These are phyloP conservation scores for Globisporangium lucens DNA, from an alignment of 352 stramenopile genomes.

Conservation along the genomic window DNA sequence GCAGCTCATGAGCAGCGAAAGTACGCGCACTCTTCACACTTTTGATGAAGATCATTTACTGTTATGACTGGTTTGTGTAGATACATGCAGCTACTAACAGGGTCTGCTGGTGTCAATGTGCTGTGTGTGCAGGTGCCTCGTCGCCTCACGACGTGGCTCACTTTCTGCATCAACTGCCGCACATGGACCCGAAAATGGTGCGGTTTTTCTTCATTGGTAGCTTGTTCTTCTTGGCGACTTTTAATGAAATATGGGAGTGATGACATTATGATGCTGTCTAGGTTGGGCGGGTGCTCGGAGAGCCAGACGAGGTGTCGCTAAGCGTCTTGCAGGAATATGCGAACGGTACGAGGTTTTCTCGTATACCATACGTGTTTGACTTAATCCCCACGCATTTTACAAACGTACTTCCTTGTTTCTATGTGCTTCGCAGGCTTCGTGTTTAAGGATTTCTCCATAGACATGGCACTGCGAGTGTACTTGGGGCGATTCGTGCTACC, in stretches of 20 bases:
- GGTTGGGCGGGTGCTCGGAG: constrained; percentile 62
- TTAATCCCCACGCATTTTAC: no score
- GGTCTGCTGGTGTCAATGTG: neutral
- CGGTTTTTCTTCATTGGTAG: neutral
- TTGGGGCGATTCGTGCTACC: constrained; percentile 67
- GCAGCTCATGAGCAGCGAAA: constrained; percentile 47
- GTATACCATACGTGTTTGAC: no score
- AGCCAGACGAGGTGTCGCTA: constrained; percentile 57
- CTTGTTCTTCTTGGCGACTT: constrained; percentile 2
- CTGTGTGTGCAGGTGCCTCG: constrained; percentile 24
- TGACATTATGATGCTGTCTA: constrained; percentile 13
- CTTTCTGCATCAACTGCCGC: constrained; percentile 61
- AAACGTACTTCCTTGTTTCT: no score
- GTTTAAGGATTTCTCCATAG: constrained; percentile 57
- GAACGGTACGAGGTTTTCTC: constrained; percentile 24
- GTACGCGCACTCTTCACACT: constrained; percentile 18
- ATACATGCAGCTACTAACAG: neutral
- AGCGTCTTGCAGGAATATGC: constrained; percentile 71
- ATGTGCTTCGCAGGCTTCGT: constrained; percentile 34
- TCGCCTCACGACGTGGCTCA: constrained; percentile 56
- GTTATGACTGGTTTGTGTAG: no score
- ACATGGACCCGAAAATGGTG: constrained; percentile 69
- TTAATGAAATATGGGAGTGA: neutral
- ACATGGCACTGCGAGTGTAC: constrained; percentile 70
- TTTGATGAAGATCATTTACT: no score